Evolutionary conservation across 768 basidiomycete genomes (phyloP), one percentile per base, ranked within the genome.

Genomic region (Termitomyces sp.): DNA sequence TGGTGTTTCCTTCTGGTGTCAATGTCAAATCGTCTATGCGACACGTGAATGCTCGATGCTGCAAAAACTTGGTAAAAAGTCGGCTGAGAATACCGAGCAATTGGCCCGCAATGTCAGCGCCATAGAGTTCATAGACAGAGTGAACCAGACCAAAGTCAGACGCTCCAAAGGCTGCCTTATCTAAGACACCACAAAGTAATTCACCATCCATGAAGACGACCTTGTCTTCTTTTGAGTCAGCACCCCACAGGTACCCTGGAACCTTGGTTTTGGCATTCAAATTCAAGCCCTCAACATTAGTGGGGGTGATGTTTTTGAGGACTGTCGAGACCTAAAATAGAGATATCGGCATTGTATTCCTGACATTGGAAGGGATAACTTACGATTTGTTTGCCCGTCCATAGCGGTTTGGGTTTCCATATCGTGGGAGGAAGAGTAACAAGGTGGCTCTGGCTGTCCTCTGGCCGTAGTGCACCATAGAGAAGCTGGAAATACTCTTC

Each of bases 331-430:
- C 92, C 95, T 96, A 59, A 20, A 39, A 50, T 36, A 11, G 31
- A 30, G 39, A 12, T 41, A 49, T n/a, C n/a, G 51, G 39, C 58
- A 59, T 42, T 59, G 39, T 33, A 44, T 52, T 50, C 18, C 31
- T 41, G 51, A 54, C 18, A 42, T n/a, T 12, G 16, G 27, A n/a
- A 37, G 36, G 58, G 47, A 22, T 33, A 49, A 70, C 87, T 73
- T 66, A 96, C 93, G 47, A 98, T 86, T 73, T 99, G 97, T 69
- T 99, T 99, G 47, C 97, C 97, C 0, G 96, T 98, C 97, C 97
- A 99, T 49, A 96, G 74, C 1, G 94, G 87, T 62, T 75, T 78
- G 0, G 97, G 97, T 72, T 88, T 93, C 89, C 91, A 94, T 55
- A 99, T 88, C 6, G 95, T 78, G 2, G 97, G 97, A 2, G 95